These are phyloP conservation scores for Lachnellula hyalina DNA, from an alignment of 2,329 filamentous ascomycete genomes.

Conservation along the genomic window DNA sequence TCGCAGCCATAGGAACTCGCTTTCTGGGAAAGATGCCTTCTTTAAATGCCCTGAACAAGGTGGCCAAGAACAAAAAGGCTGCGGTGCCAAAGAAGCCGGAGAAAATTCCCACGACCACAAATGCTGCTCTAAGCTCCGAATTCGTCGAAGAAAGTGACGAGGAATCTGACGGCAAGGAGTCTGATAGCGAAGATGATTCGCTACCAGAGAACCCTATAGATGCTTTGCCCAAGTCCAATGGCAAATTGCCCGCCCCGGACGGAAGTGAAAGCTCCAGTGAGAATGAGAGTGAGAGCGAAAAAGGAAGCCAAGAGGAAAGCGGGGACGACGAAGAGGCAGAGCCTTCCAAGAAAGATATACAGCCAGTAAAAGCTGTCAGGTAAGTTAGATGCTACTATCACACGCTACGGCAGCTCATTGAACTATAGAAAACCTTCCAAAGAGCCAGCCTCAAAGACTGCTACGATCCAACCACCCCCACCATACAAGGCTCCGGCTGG, in stretches of 20 bases:
- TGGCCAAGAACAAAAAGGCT: constrained; percentile 11
- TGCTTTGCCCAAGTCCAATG: constrained; percentile 17
- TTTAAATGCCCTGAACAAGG: constrained; percentile 15
- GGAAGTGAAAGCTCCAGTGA: constrained; percentile 23
- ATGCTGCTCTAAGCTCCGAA: constrained; percentile 25
- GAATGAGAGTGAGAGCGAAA: constrained; percentile 24
- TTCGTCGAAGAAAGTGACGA: constrained; percentile 27
- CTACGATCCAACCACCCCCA: constrained; percentile 11
- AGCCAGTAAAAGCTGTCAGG: constrained; percentile 4
- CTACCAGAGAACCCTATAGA: constrained; percentile 14
- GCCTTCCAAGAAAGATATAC: constrained; percentile 5
- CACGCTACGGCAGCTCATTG: not conserved
- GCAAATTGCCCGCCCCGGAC: constrained; percentile 17
- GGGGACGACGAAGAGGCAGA: constrained; percentile 35
- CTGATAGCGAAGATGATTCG: constrained; percentile 20
- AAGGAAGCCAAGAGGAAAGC: constrained; percentile 31
- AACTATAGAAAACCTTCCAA: constrained; percentile 11
- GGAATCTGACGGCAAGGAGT: constrained; percentile 20
- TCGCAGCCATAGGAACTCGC: not conserved
- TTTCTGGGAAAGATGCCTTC: constrained; percentile 12
- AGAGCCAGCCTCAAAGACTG: constrained; percentile 10
- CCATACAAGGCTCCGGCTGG: constrained; percentile 25
- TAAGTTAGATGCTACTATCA: constrained; percentile 6
- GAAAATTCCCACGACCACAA: constrained; percentile 12
- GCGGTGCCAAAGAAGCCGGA: constrained; percentile 1